Evolutionary conservation across 805 yeast genomes (phyloP).

Genomic region (Candida hispaniensis): DNA sequence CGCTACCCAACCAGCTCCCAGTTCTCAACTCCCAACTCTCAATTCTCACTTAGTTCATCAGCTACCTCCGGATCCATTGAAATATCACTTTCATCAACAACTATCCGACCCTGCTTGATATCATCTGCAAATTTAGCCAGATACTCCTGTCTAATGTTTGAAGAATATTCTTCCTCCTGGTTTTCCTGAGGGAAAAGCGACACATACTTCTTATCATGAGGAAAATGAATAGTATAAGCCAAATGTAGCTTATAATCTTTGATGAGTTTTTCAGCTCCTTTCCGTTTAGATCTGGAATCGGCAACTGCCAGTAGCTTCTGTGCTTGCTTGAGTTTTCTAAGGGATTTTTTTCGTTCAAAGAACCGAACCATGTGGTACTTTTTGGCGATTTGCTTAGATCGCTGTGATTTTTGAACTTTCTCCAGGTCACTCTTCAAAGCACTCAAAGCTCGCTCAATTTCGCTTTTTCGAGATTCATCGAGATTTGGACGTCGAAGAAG

Average conservation of each 20-base stretch:
- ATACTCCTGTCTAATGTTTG: constrained; percentile 33
- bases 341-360: constrained; percentile 80
- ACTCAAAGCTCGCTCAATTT: constrained; percentile 55
- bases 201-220: constrained; percentile 67
- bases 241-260: constrained; percentile 54
- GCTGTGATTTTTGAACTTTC: constrained; percentile 36
- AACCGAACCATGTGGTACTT: constrained; percentile 91
- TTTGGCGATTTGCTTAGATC: constrained; percentile 44
- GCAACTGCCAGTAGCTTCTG: constrained; percentile 27
- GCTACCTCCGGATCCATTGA: no score
- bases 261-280: constrained; percentile 29
- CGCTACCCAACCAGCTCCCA: no score
- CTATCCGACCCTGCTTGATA: constrained; percentile 44
- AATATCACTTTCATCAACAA: no score
- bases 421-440: constrained; percentile 51
- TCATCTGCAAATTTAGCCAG: constrained; percentile 44
- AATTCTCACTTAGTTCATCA: no score
- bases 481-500: constrained; percentile 48
- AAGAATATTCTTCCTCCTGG: constrained; percentile 28
- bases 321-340: constrained; percentile 49
- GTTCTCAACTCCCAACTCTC: no score
- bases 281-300: constrained; percentile 20
- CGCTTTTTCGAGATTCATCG: constrained; percentile 38
- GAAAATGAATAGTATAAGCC: constrained; percentile 67
- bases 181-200: constrained; percentile 54